Percentiles rank a stretch among this genome's conserved stretches.
These are phyloP conservation scores for Penicillium crustosum DNA, from an alignment of 2,329 filamentous ascomycete genomes.

Conservation along the genomic window DNA sequence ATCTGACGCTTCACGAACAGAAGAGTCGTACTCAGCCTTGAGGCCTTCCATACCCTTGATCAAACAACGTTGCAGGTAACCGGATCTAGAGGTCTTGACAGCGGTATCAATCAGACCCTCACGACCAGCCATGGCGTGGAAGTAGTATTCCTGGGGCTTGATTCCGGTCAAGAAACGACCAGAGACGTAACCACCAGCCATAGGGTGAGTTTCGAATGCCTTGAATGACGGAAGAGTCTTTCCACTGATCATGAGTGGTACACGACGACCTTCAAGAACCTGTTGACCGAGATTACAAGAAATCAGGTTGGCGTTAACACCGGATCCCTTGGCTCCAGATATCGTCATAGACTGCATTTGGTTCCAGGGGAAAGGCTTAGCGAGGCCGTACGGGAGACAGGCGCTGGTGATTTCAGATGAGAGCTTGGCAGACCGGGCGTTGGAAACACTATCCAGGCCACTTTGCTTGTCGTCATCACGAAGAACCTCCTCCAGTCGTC, in stretches of 20 bases:
- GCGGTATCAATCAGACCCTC: slow-evolving; percentile 98
- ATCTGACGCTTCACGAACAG: slow-evolving; percentile 83
- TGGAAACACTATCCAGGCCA: slow-evolving; percentile 85
- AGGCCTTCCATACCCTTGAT: slow-evolving; percentile 99
- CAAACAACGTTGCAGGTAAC: slow-evolving; percentile 92
- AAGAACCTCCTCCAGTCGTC: slow-evolving; percentile 82
- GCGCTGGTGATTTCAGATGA: slow-evolving; percentile 75
- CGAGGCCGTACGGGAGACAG: slow-evolving; percentile 77
- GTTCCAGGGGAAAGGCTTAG: slow-evolving; percentile 92
- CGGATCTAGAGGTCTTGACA: slow-evolving; percentile 95
- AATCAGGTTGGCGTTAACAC: slow-evolving; percentile 95
- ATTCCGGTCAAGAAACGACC: slow-evolving; percentile 98
- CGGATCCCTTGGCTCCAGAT: slow-evolving; percentile 89
- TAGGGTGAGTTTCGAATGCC: slow-evolving; percentile 82
- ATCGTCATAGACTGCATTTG: slow-evolving; percentile 99
- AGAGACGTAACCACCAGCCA: slow-evolving; percentile 89
- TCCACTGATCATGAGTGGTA: slow-evolving; percentile 96
- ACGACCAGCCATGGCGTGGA: slow-evolving; percentile 98
- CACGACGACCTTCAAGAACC: slow-evolving; percentile 88
- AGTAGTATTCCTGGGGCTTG: slow-evolving; percentile 96
- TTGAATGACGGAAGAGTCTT: slow-evolving; percentile 94
- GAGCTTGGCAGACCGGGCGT: slow-evolving; percentile 65
- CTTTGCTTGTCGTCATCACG: slow-evolving; percentile 89
- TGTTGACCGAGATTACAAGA: slow-evolving; percentile 97
- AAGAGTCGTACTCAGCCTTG: slow-evolving; percentile 87